Evolutionary conservation across 169 alveolate species (phyloP).

Genomic region (Plasmodium cynomolgi): DNA sequence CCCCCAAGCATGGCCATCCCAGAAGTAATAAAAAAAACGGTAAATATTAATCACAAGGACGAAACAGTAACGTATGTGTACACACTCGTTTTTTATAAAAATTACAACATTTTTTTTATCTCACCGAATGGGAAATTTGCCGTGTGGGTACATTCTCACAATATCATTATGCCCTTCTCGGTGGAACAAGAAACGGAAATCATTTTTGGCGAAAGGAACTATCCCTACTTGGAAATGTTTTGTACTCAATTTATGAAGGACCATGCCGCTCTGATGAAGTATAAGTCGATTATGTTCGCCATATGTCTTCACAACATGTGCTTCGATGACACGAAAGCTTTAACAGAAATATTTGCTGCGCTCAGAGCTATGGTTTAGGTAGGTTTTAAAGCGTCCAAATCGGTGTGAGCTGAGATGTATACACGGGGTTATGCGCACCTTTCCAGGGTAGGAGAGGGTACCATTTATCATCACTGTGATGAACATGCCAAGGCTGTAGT

Average conservation of each 20-base stretch:
- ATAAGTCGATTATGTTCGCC: conserved; percentile 67
- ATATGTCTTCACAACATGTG: conserved; percentile 60
- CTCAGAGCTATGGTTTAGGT: conserved; percentile 25
- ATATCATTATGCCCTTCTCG: conserved; percentile 38
- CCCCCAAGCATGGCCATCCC: conserved; percentile 1
- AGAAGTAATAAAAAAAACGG: conserved; percentile 6
- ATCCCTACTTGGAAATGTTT: conserved; percentile 65
- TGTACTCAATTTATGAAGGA: conserved; percentile 66
- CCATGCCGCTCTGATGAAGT: conserved; percentile 46
- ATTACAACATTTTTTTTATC: conserved; percentile 61
- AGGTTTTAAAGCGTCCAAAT: background rate
- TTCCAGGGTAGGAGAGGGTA: background rate
- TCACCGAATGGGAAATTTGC: conserved; percentile 75
- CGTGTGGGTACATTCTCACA: conserved; percentile 58
- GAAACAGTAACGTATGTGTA: conserved; percentile 26
- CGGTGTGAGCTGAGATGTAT: background rate
- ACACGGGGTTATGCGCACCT: background rate
- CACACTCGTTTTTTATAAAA: conserved; percentile 48
- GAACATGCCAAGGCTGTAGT: background rate
- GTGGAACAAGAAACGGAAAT: conserved; percentile 68
- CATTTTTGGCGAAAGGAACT: conserved; percentile 67
- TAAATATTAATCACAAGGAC: conserved; percentile 32
- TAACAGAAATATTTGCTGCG: conserved; percentile 27
- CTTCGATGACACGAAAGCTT: conserved; percentile 40
- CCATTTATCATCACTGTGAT: background rate